Conservation (phyloP, 2,329 filamentous ascomycete genomes). For the Macrophomina pseudophaseolina region DNA sequence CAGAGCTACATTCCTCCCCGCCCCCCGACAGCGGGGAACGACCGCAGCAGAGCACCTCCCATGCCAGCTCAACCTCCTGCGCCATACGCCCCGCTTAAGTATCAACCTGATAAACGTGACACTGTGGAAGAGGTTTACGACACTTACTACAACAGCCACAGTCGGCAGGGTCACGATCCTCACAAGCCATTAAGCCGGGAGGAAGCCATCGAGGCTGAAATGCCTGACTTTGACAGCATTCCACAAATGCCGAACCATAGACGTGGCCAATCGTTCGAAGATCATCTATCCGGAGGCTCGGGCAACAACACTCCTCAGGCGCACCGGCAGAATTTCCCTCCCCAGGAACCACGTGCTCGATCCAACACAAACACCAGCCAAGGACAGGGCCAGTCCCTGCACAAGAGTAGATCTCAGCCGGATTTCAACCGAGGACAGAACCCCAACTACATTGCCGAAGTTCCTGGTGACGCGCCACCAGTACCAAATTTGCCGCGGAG, state of each 20-base stretch:
- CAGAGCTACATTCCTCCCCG: slow-evolving; percentile 42
- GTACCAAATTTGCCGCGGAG: slow-evolving; percentile 55
- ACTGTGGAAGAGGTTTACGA: slow-evolving; percentile 56
- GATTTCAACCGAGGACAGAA: slow-evolving; percentile 54
- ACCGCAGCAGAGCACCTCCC: neutral
- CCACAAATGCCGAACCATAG: slow-evolving; percentile 29
- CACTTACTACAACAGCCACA: slow-evolving; percentile 47
- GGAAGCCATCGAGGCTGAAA: slow-evolving; percentile 58
- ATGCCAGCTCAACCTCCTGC: slow-evolving; percentile 5
- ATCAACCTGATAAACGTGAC: slow-evolving; percentile 39
- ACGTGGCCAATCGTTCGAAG: slow-evolving; percentile 31
- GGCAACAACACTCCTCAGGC: slow-evolving; percentile 25
- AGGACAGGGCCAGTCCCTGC: slow-evolving; percentile 44
- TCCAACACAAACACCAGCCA: slow-evolving; percentile 34
- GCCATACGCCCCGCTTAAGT: slow-evolving; percentile 26
- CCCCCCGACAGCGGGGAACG: slow-evolving; percentile 43
- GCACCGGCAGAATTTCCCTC: slow-evolving; percentile 22
- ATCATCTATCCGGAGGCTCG: slow-evolving; percentile 29
- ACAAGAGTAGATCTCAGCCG: slow-evolving; percentile 70
- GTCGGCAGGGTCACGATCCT: slow-evolving; percentile 29
- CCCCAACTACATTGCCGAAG: slow-evolving; percentile 65
- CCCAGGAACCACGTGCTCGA: slow-evolving; percentile 8
- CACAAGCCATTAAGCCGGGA: slow-evolving; percentile 38
- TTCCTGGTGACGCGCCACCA: slow-evolving; percentile 66
- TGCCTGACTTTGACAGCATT: slow-evolving; percentile 66